Evolutionary conservation across 2,329 filamentous ascomycete species (phyloP).

Genomic region (Aspergillus sp.): DNA sequence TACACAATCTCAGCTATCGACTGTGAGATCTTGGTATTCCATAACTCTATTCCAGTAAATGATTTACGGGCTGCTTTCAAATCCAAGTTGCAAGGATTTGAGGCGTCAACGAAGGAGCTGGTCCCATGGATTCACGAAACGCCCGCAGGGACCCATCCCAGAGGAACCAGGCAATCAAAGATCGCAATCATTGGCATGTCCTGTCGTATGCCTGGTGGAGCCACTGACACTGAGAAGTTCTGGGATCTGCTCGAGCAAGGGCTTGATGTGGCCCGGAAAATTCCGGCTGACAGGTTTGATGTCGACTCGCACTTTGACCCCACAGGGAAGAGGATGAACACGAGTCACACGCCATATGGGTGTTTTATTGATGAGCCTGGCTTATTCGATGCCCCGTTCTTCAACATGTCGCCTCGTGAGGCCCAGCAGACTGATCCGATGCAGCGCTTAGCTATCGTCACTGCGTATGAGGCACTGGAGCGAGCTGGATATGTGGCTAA

Average conservation of each 20-base stretch:
- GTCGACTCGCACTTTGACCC: conserved; percentile 69
- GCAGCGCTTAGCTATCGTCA: conserved; percentile 61
- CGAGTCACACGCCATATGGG: conserved; percentile 71
- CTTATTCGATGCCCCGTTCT: conserved; percentile 73
- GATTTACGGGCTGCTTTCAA: conserved; percentile 4
- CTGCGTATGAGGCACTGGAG: conserved; percentile 69
- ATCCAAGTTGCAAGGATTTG: conserved; percentile 2
- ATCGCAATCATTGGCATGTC: conserved; percentile 79
- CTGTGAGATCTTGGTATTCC: conserved; percentile 12
- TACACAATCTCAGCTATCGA: conserved; percentile 8
- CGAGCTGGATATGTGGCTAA: conserved; percentile 46
- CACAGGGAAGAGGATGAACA: conserved; percentile 71
- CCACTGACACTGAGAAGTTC: conserved; percentile 66
- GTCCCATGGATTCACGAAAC: conserved; percentile 8
- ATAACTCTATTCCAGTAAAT: conserved; percentile 12
- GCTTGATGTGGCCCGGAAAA: conserved; percentile 68
- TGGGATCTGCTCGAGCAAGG: conserved; percentile 73
- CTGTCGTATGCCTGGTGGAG: conserved; percentile 68
- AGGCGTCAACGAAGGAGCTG: conserved; percentile 8
- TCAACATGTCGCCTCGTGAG: conserved; percentile 78
- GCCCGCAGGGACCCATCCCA: neutral
- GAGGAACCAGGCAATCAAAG: conserved; percentile 13
- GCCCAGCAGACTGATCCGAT: conserved; percentile 69
- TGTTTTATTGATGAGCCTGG: conserved; percentile 74
- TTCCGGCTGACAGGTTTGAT: conserved; percentile 70